Evolutionary conservation across 2,329 filamentous ascomycete genomes (phyloP).

Genomic region (Xylariales sp.): DNA sequence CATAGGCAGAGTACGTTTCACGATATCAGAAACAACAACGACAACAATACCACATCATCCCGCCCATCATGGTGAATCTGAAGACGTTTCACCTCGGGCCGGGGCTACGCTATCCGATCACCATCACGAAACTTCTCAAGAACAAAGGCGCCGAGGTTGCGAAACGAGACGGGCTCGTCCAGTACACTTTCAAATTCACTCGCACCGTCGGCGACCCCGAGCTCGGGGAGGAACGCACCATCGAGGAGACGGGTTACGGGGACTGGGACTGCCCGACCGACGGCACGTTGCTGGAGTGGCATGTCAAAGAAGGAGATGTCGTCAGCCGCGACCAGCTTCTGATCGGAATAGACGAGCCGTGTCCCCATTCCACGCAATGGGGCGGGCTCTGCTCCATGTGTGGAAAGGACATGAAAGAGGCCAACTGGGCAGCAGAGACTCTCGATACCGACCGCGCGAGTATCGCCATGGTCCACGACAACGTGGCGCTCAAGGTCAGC

Average conservation of each 20-base stretch:
- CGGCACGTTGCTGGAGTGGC: slow-evolving; percentile 74
- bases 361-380: slow-evolving; percentile 86
- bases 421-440: slow-evolving; percentile 75
- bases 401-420: slow-evolving; percentile 92
- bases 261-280: slow-evolving; percentile 82
- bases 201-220: slow-evolving; percentile 68
- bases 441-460: slow-evolving; percentile 80
- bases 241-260: slow-evolving; percentile 65
- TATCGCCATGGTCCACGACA: slow-evolving; percentile 93
- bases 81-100: slow-evolving; percentile 49
- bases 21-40: too few relatives aligned
- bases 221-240: slow-evolving; percentile 56
- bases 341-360: slow-evolving; percentile 83
- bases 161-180: slow-evolving; percentile 73
- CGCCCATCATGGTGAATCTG: slow-evolving; percentile 26
- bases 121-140: slow-evolving; percentile 79
- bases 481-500: slow-evolving; percentile 81
- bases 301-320: slow-evolving; percentile 62
- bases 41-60: background rate
- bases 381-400: slow-evolving; percentile 87
- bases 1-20: too few relatives aligned
- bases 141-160: slow-evolving; percentile 68
- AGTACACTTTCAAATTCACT: slow-evolving; percentile 80
- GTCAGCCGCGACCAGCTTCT: slow-evolving; percentile 54
- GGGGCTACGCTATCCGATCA: slow-evolving; percentile 86